phyloP scores from a whole-genome alignment of 2,329 filamentous ascomycete genomes.

The Westerdykella sp. region DNA sequence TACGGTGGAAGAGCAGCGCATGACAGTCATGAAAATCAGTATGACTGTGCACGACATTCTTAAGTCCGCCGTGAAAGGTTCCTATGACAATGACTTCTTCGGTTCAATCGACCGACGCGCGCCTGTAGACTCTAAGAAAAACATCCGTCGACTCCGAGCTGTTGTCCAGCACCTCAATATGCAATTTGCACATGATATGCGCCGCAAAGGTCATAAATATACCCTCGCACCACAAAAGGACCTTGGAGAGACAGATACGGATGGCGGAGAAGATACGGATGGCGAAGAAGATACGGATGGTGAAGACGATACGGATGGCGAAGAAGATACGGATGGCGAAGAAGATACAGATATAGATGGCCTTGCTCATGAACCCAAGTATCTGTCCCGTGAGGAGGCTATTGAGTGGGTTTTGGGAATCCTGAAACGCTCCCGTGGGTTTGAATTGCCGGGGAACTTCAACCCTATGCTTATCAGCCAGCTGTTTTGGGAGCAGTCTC shows the following conservation, averaged over 20 bases:
- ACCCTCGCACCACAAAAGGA: no score
- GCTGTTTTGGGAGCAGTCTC: constrained; percentile 55
- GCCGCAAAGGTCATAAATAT: constrained; percentile 38
- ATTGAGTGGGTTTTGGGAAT: no score
- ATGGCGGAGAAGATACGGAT: constrained; percentile 3
- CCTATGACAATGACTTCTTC: constrained; percentile 51
- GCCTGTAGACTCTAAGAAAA: constrained; percentile 13
- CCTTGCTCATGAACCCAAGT: no score
- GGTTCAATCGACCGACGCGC: constrained; percentile 14
- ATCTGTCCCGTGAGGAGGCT: no score
- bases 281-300: no score
- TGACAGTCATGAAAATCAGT: constrained; percentile 45
- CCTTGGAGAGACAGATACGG: constrained; percentile 1
- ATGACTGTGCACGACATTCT: constrained; percentile 31
- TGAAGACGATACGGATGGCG: no score
- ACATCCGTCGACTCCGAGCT: constrained; percentile 47
- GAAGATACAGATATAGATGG: no score
- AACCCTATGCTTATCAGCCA: constrained; percentile 54
- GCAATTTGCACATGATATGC: constrained; percentile 45
- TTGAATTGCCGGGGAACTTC: constrained; percentile 57
- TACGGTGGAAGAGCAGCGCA: constrained; percentile 44
- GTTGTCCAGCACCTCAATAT: constrained; percentile 48
- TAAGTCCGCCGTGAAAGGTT: constrained; percentile 46
- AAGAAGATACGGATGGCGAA: no score
- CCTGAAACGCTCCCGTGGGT: constrained; percentile 42